Evolutionary conservation across 345 rosid species (phyloP).

Genomic region (Balakata baccata): DNA sequence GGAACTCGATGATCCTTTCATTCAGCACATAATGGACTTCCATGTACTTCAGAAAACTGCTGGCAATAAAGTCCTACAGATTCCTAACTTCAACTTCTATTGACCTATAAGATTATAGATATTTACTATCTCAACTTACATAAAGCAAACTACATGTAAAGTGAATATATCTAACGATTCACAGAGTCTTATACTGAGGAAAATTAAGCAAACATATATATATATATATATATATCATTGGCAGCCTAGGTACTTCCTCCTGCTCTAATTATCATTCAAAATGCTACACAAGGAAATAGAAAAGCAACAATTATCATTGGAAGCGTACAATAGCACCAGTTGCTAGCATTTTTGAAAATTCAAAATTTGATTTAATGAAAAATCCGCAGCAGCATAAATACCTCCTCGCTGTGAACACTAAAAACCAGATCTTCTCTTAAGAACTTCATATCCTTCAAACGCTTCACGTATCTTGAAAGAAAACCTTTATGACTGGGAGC

Average conservation of each 20-base stretch:
- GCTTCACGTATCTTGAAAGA: constrained; percentile 62
- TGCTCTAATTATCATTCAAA: neutral
- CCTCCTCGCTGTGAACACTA: constrained; percentile 88
- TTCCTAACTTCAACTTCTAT: neutral
- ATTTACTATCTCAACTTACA: neutral
- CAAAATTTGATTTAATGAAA: neutral
- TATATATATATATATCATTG: neutral
- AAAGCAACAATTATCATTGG: no score
- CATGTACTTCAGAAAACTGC: no score
- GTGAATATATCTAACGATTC: neutral
- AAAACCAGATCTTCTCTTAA: constrained; percentile 83
- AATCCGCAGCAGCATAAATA: constrained; percentile 20
- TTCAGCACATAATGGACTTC: no score
- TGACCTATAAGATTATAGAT: neutral
- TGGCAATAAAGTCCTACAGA: neutral
- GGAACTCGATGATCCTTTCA: neutral
- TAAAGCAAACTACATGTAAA: neutral
- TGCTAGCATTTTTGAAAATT: neutral
- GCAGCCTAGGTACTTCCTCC: neutral
- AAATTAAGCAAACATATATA: neutral
- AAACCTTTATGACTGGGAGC: constrained; percentile 80
- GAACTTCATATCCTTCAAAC: constrained; percentile 65
- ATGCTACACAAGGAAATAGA: no score
- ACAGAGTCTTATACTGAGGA: neutral
- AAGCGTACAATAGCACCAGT: no score